Conservation (phyloP, 2,329 filamentous ascomycete species). For the Cercospora sp. region DNA sequence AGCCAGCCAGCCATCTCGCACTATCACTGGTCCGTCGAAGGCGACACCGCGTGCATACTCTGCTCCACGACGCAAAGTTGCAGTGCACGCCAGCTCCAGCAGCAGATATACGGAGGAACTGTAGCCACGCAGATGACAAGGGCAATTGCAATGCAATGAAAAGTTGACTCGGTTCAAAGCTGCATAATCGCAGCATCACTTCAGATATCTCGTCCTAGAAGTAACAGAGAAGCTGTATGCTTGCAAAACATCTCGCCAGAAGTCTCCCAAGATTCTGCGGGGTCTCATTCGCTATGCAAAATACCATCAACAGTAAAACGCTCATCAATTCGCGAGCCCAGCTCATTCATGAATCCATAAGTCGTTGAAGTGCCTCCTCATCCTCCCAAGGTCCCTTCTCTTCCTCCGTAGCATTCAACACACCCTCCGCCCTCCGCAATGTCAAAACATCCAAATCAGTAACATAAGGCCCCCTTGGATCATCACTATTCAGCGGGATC, state of each 20-base stretch:
- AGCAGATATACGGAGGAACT: too few species aligned
- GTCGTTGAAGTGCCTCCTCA: constrained; percentile 65
- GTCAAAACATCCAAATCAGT: constrained; percentile 94
- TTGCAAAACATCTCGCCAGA: background rate
- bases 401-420: constrained; percentile 75
- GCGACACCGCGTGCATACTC: too few species aligned
- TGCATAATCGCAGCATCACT: too few species aligned
- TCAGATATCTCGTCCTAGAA: background rate
- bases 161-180: too few species aligned
- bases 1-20: too few species aligned
- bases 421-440: constrained; percentile 79
- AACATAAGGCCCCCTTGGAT: constrained; percentile 68
- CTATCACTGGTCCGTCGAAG: too few species aligned
- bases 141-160: too few species aligned
- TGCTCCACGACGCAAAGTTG: too few species aligned
- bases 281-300: background rate
- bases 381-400: constrained; percentile 81
- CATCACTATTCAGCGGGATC: constrained; percentile 68
- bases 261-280: background rate
- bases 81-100: too few species aligned
- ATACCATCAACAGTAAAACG: background rate
- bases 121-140: too few species aligned
- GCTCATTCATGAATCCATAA: constrained; percentile 46
- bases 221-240: background rate
- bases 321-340: constrained; percentile 8